Evolutionary conservation across 2,329 filamentous ascomycete genomes (phyloP), one percentile per base, ranked within the genome.

Genomic region (Aureobasidium sp.): DNA sequence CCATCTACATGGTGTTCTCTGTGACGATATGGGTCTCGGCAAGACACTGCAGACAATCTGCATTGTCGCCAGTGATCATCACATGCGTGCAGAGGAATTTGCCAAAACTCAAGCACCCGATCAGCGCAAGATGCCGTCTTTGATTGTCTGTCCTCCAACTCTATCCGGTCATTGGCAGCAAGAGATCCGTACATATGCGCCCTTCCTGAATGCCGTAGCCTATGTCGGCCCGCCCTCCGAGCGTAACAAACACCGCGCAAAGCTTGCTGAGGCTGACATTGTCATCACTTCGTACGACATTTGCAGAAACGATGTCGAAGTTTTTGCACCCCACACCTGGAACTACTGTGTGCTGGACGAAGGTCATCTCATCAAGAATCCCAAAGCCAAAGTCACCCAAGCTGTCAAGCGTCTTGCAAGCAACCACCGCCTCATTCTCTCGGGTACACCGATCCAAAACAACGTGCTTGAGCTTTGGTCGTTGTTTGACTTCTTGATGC

Each of bases 281-380:
- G 91, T 99, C 53, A 90, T 99, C 65, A 99, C 95, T 0, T 97
- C 93, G 0, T 99, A 99, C 71, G 95, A 99, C 73, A 94, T 99
- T 55, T 97, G 93, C 72, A 87, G 95, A 58, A 99, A 99, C 67
- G 94, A 99, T 71, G 85, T 87, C n/a, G 91, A 97, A 9, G 75
- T 93, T 5, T 82, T 99, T 37, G 84, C 85, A 49, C 85, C 90
- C 61, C 85, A 94, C 71, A 94, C 84, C 67, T 99, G 93, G 91
- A 99, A 99, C 73, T 99, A 99, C 72, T 89, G 94, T 62, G 92
- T 99, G 4, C 84, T 99, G 8, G 94, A 99, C 70, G 94, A 99
- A 77, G 94, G 95, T 1, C 94, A 99, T 77, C 78, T 99, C 66
- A 99, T 99, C 81, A 99, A 99, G 80, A 99, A 99, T 73, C 91